Percentiles rank a stretch among this genome's conserved stretches.
phyloP scores from a whole-genome alignment of 2,329 filamentous ascomycete species.

The Colletotrichum sp. region DNA sequence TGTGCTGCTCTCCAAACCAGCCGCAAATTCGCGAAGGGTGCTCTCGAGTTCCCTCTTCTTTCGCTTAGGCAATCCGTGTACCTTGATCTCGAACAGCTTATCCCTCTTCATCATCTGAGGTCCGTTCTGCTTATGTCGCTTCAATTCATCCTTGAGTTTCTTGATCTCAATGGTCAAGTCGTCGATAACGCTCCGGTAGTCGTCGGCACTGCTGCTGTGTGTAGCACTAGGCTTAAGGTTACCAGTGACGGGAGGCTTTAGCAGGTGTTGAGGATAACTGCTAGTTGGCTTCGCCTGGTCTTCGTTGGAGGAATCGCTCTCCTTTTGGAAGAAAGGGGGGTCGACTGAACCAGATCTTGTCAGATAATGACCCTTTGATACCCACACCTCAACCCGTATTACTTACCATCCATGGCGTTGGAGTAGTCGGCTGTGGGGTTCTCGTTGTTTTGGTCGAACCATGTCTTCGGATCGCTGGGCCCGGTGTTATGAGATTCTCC shows the following conservation, averaged over 20 bases:
- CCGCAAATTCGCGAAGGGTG: slow-evolving; percentile 73
- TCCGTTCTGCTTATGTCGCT: slow-evolving; percentile 71
- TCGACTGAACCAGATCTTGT: slow-evolving; percentile 40
- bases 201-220: slow-evolving; percentile 70
- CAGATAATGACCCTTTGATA: background rate
- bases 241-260: slow-evolving; percentile 25
- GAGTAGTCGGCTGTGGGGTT: slow-evolving; percentile 50
- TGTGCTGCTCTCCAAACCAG: slow-evolving; percentile 27
- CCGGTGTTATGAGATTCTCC: slow-evolving; percentile 54
- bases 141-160: slow-evolving; percentile 74
- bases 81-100: slow-evolving; percentile 82
- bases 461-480: slow-evolving; percentile 55
- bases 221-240: slow-evolving; percentile 35
- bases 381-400: too few species aligned
- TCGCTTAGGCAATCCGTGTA: slow-evolving; percentile 73
- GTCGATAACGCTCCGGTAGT: slow-evolving; percentile 84
- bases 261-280: slow-evolving; percentile 22
- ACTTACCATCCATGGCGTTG: slow-evolving; percentile 53
- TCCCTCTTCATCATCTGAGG: slow-evolving; percentile 73
- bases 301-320: slow-evolving; percentile 57
- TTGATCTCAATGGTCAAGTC: slow-evolving; percentile 87
- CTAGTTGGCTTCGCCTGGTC: slow-evolving; percentile 30
- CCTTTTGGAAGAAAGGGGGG: slow-evolving; percentile 60
- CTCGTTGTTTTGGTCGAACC: slow-evolving; percentile 60
- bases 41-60: slow-evolving; percentile 81